Evolutionary conservation across 208 protist species (phyloP), one percentile per base, ranked within the genome.

Genomic region (Acanthamoeba rhysodes): DNA sequence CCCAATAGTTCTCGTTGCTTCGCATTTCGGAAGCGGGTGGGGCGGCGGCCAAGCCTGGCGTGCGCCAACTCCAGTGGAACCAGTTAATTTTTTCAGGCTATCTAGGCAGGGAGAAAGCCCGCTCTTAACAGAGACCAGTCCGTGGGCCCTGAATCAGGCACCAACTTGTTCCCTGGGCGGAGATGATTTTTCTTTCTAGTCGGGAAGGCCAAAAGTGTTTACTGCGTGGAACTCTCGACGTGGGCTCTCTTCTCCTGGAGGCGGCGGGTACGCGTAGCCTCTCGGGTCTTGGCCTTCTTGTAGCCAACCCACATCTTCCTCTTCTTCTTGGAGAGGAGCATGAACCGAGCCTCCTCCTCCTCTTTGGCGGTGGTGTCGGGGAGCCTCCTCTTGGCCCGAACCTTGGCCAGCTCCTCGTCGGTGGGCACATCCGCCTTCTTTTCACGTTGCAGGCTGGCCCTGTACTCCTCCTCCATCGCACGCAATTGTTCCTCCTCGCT

Each of bases 271-370:
- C 66, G 66, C 14, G 66, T 72, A 20, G 66, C 66, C 66, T 72
- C 66, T 72, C 66, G 66, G n/a, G 66, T 72, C 29, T 72, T 16
- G 66, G 66, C 66, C 29, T 72, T 72, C 66, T 72, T 27, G 66
- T 72, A 72, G 29, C 78, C 78, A 18, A 87, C 48, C 78, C 78
- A 87, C 78, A 59, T 48, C 48, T 87, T 87, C 48, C 66, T 82
- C 62, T 97, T 94, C 90, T 97, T 97, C 93, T 97, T 97, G 76
- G 95, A 94, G 96, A 98, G 96, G 95, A 98, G 97, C 53, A 97
- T 97, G 85, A 97, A 96, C 16, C 94, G 88, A 10, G 97, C 85
- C 24, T 87, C 45, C 90, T 96, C 27, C 27, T 87, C 90, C 29
- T 93, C 95, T 82, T 96, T 64, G 22, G 93, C 53, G 37, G 50